Conservation (phyloP, 202 grass and related monocot species). For the Zoysia matrella region DNA sequence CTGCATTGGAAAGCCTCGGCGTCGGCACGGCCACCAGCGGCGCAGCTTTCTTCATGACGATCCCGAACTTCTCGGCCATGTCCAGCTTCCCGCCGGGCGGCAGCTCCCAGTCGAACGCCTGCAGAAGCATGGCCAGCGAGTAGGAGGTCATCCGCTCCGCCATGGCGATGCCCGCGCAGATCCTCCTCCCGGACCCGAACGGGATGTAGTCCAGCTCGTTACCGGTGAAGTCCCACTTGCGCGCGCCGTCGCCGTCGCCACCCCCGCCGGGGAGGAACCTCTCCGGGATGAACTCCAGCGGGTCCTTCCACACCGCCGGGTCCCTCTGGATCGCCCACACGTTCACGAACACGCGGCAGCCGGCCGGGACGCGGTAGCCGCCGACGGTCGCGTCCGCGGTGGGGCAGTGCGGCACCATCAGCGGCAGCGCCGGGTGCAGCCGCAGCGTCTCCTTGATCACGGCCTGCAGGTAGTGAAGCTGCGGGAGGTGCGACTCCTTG, state of each 20-base stretch:
- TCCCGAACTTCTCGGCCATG: constrained; percentile 54
- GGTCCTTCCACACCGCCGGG: constrained; percentile 59
- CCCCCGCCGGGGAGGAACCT: constrained; percentile 34
- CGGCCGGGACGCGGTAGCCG: constrained; percentile 56
- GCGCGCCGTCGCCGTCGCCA: background rate
- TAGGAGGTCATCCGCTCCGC: constrained; percentile 57
- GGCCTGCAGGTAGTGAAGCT: constrained; percentile 60
- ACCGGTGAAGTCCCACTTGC: constrained; percentile 59
- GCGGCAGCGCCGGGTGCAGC: constrained; percentile 69
- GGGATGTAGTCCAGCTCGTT: constrained; percentile 58
- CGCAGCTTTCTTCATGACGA: constrained; percentile 72
- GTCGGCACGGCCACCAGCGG: constrained; percentile 62
- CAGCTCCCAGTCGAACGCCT: constrained; percentile 64
- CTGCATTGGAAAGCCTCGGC: constrained; percentile 47
- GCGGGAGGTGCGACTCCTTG: constrained; percentile 65
- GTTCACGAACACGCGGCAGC: constrained; percentile 72
- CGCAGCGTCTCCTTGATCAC: constrained; percentile 79
- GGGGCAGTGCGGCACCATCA: constrained; percentile 68
- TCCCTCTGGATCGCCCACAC: constrained; percentile 80
- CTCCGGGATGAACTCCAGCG: constrained; percentile 62
- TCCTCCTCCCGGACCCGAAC: constrained; percentile 70
- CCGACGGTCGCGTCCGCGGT: constrained; percentile 44
- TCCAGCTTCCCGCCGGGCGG: constrained; percentile 42
- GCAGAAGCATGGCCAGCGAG: constrained; percentile 56
- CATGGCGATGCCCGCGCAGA: constrained; percentile 64